Evolutionary conservation across 2,329 filamentous ascomycete species (phyloP).

Genomic region (Aspergillus sp.): DNA sequence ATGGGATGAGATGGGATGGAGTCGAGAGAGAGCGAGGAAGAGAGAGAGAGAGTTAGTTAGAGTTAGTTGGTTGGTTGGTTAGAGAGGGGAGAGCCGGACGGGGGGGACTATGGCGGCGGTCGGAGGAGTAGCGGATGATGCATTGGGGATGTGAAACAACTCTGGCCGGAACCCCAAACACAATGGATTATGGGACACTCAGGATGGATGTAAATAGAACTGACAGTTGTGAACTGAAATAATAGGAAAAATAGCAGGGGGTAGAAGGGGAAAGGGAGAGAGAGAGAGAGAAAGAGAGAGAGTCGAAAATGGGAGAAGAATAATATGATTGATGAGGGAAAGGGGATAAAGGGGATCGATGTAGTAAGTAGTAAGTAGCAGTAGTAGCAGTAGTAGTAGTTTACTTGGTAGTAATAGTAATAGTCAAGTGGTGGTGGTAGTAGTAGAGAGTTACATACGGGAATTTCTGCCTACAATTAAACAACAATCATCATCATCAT

Average conservation of each 20-base stretch:
- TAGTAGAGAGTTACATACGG: conserved; percentile 4
- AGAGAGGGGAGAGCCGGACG: conserved; percentile 16
- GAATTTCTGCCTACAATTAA: not conserved
- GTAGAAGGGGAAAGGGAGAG: conserved; percentile 1
- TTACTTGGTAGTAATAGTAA: no score
- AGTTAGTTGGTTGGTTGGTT: not conserved
- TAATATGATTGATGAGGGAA: not conserved
- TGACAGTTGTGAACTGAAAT: conserved; percentile 11
- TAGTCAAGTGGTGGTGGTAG: not conserved
- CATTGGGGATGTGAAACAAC: conserved; percentile 21
- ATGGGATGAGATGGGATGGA: not conserved
- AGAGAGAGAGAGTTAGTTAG: not conserved
- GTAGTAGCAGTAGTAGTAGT: not conserved
- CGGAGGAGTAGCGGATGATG: conserved; percentile 32
- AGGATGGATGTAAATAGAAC: conserved; percentile 8
- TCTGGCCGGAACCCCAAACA: not conserved
- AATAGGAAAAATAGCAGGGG: conserved; percentile 12
- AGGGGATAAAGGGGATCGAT: no score
- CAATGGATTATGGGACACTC: conserved; percentile 1
- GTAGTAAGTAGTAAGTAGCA: no score
- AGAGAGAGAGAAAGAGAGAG: no score
- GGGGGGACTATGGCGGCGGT: conserved; percentile 34
- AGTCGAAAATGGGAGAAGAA: no score
- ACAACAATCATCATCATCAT: conserved; percentile 11
- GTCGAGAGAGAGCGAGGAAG: conserved; percentile 6